A percentile compares a stretch with the other conserved stretches of the same genome.
phyloP scores from a whole-genome alignment of 805 yeast genomes.

The Ogataea allantospora region DNA sequence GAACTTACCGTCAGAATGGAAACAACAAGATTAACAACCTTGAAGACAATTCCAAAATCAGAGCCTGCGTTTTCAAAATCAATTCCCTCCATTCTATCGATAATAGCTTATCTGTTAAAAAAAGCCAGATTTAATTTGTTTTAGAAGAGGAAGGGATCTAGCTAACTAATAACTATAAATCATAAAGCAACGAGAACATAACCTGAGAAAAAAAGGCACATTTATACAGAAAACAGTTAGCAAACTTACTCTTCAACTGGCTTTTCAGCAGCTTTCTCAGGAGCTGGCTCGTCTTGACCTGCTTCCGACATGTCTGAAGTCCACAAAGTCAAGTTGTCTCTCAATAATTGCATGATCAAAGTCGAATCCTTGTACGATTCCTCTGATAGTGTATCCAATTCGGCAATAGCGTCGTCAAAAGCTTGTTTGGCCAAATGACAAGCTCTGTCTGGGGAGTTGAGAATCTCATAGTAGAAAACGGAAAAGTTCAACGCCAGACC shows the following conservation, averaged over 20 bases:
- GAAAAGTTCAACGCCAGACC: constrained; percentile 98
- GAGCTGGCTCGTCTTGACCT: constrained; percentile 54
- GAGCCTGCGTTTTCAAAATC: constrained; percentile 44
- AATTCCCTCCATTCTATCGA: constrained; percentile 34
- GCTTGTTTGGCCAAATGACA: constrained; percentile 99
- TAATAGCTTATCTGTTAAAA: constrained; percentile 8
- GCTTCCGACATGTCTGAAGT: constrained; percentile 90
- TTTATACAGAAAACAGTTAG: constrained; percentile 24
- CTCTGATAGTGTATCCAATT: constrained; percentile 94
- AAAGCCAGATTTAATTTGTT: constrained; percentile 7
- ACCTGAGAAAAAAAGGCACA: constrained; percentile 19
- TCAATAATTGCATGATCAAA: constrained; percentile 96
- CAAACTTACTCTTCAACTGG: constrained; percentile 30
- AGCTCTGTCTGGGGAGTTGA: constrained; percentile 97
- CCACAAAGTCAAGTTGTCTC: constrained; percentile 98
- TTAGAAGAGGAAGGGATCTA: constrained; percentile 18
- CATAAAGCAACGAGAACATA: constrained; percentile 24
- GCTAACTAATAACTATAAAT: constrained; percentile 24
- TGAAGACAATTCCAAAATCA: constrained; percentile 47
- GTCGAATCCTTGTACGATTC: constrained; percentile 99
- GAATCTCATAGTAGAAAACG: constrained; percentile 96
- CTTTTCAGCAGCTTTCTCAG: constrained; percentile 35
- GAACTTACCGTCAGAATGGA: constrained; percentile 53
- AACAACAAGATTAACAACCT: constrained; percentile 51
- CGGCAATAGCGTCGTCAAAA: constrained; percentile 98